Evolutionary conservation across 1,284 basidiomycete species (phyloP).

Genomic region (Coniferiporia weirii): DNA sequence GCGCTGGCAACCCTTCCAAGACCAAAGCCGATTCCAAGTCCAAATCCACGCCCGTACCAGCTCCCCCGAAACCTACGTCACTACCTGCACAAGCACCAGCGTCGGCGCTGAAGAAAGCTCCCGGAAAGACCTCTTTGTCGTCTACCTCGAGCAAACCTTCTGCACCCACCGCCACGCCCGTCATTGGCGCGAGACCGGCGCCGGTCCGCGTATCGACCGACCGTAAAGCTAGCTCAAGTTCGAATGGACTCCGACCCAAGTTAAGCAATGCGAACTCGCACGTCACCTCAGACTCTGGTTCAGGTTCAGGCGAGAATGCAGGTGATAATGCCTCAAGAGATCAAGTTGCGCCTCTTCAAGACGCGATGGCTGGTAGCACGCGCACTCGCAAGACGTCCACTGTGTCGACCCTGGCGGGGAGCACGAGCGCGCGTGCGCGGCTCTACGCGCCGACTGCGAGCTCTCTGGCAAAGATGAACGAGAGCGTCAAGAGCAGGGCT

Average conservation of each 20-base stretch:
- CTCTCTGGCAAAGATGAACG: slow-evolving; percentile 58
- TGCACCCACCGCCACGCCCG: not conserved
- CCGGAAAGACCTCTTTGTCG: not conserved
- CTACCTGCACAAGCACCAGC: too few species aligned
- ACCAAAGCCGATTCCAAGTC: slow-evolving; percentile 20
- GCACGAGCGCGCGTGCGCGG: slow-evolving; percentile 20
- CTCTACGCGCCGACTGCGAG: slow-evolving; percentile 71
- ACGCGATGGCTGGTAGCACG: slow-evolving; percentile 13
- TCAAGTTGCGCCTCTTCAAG: not conserved
- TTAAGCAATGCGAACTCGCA: not conserved
- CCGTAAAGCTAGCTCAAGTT: not conserved
- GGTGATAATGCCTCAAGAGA: slow-evolving; percentile 1
- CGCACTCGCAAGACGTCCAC: slow-evolving; percentile 26
- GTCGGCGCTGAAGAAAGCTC: not conserved
- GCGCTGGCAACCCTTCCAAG: slow-evolving; percentile 28
- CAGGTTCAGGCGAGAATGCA: not conserved
- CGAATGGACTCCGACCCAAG: not conserved
- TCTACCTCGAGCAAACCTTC: slow-evolving; percentile 9
- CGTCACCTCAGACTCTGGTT: not conserved
- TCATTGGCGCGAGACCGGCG: not conserved
- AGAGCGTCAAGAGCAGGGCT: slow-evolving; percentile 17
- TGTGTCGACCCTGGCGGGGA: not conserved
- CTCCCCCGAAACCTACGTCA: not conserved
- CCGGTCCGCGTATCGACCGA: not conserved
- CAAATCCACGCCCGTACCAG: slow-evolving; percentile 13